Conservation (phyloP, 2,329 filamentous ascomycete species). For the Sclerotinia sclerotiorum region DNA sequence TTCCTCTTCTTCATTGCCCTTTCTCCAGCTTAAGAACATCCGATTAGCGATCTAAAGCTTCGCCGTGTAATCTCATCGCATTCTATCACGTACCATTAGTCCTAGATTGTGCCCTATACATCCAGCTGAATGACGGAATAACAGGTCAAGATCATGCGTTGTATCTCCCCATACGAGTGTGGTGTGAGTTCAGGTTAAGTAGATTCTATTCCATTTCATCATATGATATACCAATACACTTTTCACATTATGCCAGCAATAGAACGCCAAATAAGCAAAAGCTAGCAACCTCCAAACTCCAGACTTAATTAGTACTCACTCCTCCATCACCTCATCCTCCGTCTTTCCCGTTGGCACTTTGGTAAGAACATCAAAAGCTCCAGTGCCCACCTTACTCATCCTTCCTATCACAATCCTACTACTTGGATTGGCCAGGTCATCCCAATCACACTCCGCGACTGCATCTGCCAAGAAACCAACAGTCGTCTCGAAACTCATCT, state of each 20-base stretch:
- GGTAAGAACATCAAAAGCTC: slow-evolving; percentile 84
- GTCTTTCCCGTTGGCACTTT: slow-evolving; percentile 43
- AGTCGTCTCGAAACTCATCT: slow-evolving; percentile 99
- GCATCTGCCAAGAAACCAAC: slow-evolving; percentile 91
- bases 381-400: slow-evolving; percentile 81
- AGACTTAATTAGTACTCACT: slow-evolving; percentile 14
- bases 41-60: neutral
- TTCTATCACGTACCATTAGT: neutral
- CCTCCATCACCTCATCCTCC: slow-evolving; percentile 23
- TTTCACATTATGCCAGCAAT: slow-evolving; percentile 18
- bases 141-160: neutral
- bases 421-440: slow-evolving; percentile 82
- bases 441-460: slow-evolving; percentile 84
- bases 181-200: neutral
- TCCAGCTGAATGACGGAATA: neutral
- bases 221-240: slow-evolving; percentile 21
- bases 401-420: slow-evolving; percentile 85
- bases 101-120: neutral
- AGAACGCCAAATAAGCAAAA: slow-evolving; percentile 12
- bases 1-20: neutral
- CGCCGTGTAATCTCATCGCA: neutral
- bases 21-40: neutral
- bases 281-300: slow-evolving; percentile 19
- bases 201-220: slow-evolving; percentile 20
- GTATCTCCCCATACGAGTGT: neutral